Conservation (phyloP, 805 yeast genomes). For the Candida patagonica region DNA sequence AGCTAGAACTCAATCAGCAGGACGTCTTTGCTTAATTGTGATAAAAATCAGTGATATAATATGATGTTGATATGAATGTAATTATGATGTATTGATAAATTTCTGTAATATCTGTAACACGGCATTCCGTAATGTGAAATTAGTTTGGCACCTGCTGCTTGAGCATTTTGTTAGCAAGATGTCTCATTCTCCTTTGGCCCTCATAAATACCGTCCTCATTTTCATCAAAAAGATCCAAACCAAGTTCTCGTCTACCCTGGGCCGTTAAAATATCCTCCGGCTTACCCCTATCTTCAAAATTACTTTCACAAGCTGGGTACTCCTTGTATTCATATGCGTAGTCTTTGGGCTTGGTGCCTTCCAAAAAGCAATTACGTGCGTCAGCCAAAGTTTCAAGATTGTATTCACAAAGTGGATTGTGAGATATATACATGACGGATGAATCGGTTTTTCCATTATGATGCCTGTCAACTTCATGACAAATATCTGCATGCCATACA, state of each 20-base stretch:
- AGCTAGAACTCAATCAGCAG: conserved; percentile 57
- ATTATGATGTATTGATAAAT: no score
- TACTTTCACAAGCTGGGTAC: neutral
- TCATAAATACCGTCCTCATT: no score
- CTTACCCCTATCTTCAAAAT: neutral
- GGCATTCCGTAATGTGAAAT: no score
- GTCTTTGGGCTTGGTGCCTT: neutral
- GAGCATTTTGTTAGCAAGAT: no score
- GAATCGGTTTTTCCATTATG: conserved; percentile 31
- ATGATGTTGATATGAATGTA: no score
- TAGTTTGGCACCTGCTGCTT: no score
- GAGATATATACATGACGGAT: conserved; percentile 33
- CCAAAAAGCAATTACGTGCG: neutral
- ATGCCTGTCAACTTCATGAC: conserved; percentile 34
- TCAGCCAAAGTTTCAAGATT: neutral
- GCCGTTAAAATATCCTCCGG: neutral
- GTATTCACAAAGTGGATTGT: conserved; percentile 24
- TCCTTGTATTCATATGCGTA: neutral
- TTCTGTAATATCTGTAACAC: no score
- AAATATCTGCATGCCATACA: conserved; percentile 36
- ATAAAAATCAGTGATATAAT: no score
- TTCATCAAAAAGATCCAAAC: neutral
- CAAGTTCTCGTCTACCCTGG: neutral
- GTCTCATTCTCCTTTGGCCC: no score
- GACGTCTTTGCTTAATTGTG: conserved; percentile 43